Conservation (phyloP, 495 filamentous ascomycete species). For the Cairneyella variabilis region DNA sequence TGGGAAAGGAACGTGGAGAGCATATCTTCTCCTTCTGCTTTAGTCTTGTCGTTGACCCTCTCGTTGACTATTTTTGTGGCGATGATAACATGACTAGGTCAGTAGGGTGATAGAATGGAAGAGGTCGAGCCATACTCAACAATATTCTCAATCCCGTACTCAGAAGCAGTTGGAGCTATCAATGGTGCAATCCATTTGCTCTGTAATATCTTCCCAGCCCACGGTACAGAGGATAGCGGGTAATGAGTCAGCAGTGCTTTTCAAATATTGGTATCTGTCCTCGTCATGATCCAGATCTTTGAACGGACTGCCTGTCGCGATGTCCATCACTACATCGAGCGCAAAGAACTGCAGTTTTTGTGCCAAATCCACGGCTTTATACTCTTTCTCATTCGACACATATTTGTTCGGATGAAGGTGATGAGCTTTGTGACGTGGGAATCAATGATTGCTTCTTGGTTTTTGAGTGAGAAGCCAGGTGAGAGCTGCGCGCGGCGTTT, state of each 20-base stretch:
- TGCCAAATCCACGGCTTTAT: conserved; percentile 38
- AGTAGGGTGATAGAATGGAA: too few species aligned
- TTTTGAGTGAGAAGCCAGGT: conserved; percentile 34
- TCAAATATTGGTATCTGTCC: conserved; percentile 35
- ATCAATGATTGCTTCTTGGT: conserved; percentile 34
- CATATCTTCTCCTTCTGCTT: too few species aligned
- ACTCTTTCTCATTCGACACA: conserved; percentile 2
- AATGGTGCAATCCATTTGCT: conserved; percentile 44
- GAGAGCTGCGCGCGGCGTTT: conserved; percentile 31
- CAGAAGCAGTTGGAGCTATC: too few species aligned
- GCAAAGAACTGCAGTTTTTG: conserved; percentile 38
- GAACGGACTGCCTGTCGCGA: conserved; percentile 39
- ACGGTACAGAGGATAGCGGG: conserved; percentile 10
- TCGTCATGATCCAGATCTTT: conserved; percentile 35
- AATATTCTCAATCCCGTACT: too few species aligned
- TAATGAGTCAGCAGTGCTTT: conserved; percentile 2
- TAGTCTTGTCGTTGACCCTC: too few species aligned
- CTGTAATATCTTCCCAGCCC: conserved; percentile 40
- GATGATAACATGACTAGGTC: too few species aligned
- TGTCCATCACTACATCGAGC: conserved; percentile 41
- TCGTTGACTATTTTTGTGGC: too few species aligned
- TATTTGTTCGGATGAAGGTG: conserved; percentile 33
- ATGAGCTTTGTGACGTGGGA: conserved; percentile 27
- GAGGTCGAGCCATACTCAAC: too few species aligned
- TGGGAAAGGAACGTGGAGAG: too few species aligned